Conservation (phyloP, 352 stramenopile genomes). For the Pythium periplocum region DNA sequence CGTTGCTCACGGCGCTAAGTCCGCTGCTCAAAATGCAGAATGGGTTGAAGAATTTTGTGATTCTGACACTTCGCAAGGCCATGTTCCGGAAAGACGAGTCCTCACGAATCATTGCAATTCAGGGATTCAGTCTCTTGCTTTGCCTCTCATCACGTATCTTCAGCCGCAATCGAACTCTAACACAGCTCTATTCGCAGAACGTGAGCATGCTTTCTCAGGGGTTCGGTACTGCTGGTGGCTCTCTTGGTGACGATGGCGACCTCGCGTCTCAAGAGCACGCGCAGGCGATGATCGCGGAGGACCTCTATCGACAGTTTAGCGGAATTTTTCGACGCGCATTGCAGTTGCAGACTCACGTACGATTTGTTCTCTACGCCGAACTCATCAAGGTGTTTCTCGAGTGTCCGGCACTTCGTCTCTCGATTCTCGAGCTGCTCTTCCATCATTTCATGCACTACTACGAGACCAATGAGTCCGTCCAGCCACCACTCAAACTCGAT, state of each 20-base stretch:
- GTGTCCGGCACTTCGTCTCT: constrained; percentile 31
- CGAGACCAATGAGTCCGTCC: constrained; percentile 35
- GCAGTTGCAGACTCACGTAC: constrained; percentile 39
- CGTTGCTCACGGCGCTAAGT: constrained; percentile 29
- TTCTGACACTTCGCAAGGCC: constrained; percentile 51
- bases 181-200: constrained; percentile 52
- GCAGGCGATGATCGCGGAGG: constrained; percentile 34
- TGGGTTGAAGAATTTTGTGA: constrained; percentile 38
- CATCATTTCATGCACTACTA: constrained; percentile 40
- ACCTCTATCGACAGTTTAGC: constrained; percentile 55
- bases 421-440: constrained; percentile 43
- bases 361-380: constrained; percentile 39
- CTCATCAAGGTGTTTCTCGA: constrained; percentile 35
- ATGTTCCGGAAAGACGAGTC: constrained; percentile 57
- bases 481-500: constrained; percentile 47
- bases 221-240: neutral
- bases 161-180: constrained; percentile 29
- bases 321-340: constrained; percentile 45
- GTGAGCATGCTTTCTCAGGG: constrained; percentile 31
- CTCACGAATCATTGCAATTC: constrained; percentile 43
- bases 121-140: constrained; percentile 35
- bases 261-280: constrained; percentile 33
- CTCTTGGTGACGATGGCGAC: constrained; percentile 8
- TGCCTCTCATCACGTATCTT: constrained; percentile 37
- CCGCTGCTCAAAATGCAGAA: constrained; percentile 32